phyloP scores from a whole-genome alignment of 1,284 basidiomycete genomes.

The Mycosarcoma maydis region DNA sequence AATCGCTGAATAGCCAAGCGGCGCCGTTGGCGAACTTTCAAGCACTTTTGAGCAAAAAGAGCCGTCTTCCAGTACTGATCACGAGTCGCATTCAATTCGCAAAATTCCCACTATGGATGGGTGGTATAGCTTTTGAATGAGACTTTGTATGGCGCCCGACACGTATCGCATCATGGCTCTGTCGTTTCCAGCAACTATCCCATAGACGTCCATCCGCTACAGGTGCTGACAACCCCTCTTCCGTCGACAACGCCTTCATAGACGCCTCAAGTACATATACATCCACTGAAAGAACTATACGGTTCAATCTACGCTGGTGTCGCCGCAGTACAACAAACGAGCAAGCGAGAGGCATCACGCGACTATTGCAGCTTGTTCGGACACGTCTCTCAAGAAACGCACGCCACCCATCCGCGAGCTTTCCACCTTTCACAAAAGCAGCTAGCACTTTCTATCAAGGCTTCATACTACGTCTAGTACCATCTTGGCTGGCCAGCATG shows the following conservation, averaged over 20 bases:
- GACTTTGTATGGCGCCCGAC: constrained; percentile 7
- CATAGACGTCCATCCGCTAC: constrained; percentile 2
- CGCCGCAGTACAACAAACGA: too few relatives aligned
- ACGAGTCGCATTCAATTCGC: constrained; percentile 29
- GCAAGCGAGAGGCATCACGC: not conserved
- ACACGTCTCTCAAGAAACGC: not conserved
- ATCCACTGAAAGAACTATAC: too few relatives aligned
- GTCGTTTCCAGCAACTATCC: not conserved
- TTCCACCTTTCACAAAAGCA: not conserved
- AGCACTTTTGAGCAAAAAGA: not conserved
- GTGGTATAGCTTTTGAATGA: constrained; percentile 1
- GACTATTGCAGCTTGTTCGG: not conserved
- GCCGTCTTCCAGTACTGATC: constrained; percentile 4
- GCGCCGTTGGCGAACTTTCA: not conserved
- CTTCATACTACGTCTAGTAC: too few relatives aligned
- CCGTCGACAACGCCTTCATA: too few relatives aligned
- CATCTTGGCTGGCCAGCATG: constrained; percentile 5
- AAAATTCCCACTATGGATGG: too few relatives aligned
- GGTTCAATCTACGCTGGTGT: too few relatives aligned
- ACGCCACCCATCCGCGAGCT: constrained; percentile 2
- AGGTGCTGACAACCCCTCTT: not conserved
- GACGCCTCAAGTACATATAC: too few relatives aligned
- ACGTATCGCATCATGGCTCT: not conserved
- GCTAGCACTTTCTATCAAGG: too few relatives aligned
- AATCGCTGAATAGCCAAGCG: not conserved